Conservation (phyloP, 768 basidiomycete species). For the Termitomyces sp. region DNA sequence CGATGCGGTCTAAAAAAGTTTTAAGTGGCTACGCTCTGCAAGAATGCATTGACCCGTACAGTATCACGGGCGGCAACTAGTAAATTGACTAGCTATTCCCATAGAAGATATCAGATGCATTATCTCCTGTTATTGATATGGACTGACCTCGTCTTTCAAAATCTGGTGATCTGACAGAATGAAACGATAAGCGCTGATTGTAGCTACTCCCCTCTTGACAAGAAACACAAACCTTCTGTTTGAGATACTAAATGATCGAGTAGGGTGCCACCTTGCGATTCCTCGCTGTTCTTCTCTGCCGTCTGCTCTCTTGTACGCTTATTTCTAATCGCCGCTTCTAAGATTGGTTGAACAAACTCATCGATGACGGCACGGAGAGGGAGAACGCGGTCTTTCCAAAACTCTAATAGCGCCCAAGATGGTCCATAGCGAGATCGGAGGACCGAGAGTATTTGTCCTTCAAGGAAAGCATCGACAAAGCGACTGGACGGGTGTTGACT, state of each 20-base stretch:
- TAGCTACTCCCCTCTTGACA: too few species aligned
- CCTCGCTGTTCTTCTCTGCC: constrained; percentile 14
- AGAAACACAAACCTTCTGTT: constrained; percentile 40
- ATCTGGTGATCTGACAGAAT: constrained; percentile 13
- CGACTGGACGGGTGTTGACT: constrained; percentile 28
- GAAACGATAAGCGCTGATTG: background rate
- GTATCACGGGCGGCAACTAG: constrained; percentile 45
- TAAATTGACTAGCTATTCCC: constrained; percentile 29
- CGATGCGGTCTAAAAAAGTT: constrained; percentile 35
- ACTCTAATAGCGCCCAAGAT: constrained; percentile 51
- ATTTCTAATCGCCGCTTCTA: constrained; percentile 41
- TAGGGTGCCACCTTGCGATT: constrained; percentile 31
- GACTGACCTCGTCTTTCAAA: constrained; percentile 19
- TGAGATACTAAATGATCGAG: constrained; percentile 51
- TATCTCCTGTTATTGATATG: too few species aligned
- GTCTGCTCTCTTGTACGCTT: constrained; percentile 19
- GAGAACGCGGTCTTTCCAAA: constrained; percentile 44
- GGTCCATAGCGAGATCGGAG: constrained; percentile 35
- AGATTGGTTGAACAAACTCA: constrained; percentile 49
- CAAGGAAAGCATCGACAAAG: constrained; percentile 48
- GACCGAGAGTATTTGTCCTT: constrained; percentile 40
- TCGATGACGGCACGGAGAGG: constrained; percentile 44
- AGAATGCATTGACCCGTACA: constrained; percentile 9
- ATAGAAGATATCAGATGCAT: background rate
- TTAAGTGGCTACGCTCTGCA: background rate